These are phyloP conservation scores for Clavispora asparagi DNA, from an alignment of 805 yeast species.

Conservation along the genomic window DNA sequence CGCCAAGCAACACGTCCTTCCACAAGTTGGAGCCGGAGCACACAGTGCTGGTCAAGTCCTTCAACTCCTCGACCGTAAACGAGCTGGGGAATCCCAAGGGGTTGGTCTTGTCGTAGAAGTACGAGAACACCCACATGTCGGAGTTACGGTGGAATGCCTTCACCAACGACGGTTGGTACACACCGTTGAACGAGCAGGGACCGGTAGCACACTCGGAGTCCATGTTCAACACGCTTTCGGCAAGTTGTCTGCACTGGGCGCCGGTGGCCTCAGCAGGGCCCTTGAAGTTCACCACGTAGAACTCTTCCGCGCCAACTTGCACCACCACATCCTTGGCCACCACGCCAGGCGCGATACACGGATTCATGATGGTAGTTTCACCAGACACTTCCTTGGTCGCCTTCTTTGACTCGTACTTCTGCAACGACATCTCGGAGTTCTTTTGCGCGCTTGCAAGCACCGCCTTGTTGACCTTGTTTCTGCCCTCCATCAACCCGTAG, in stretches of 20 bases:
- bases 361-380: constrained; percentile 53
- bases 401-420: constrained; percentile 20
- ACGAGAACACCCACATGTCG: constrained; percentile 88
- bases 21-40: constrained; percentile 80
- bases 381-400: constrained; percentile 38
- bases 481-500: constrained; percentile 92
- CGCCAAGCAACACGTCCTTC: constrained; percentile 64
- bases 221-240: constrained; percentile 80
- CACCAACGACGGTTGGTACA: constrained; percentile 89
- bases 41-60: constrained; percentile 74
- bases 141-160: constrained; percentile 65
- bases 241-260: constrained; percentile 79
- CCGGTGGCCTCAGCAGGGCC: constrained; percentile 64
- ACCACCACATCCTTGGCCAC: constrained; percentile 58
- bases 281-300: constrained; percentile 53
- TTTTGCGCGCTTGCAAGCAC: constrained; percentile 52
- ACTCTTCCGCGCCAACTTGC: constrained; percentile 39
- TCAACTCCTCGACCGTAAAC: constrained; percentile 79
- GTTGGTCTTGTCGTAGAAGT: constrained; percentile 88
- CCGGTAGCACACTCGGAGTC: constrained; percentile 66
- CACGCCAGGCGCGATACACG: constrained; percentile 83
- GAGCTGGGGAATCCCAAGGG: constrained; percentile 94
- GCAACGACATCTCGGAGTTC: constrained; percentile 14
- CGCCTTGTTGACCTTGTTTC: constrained; percentile 69
- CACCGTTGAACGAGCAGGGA: constrained; percentile 96